Conservation (phyloP, 83 land plant species). For the Diphasiastrum complanatum region DNA sequence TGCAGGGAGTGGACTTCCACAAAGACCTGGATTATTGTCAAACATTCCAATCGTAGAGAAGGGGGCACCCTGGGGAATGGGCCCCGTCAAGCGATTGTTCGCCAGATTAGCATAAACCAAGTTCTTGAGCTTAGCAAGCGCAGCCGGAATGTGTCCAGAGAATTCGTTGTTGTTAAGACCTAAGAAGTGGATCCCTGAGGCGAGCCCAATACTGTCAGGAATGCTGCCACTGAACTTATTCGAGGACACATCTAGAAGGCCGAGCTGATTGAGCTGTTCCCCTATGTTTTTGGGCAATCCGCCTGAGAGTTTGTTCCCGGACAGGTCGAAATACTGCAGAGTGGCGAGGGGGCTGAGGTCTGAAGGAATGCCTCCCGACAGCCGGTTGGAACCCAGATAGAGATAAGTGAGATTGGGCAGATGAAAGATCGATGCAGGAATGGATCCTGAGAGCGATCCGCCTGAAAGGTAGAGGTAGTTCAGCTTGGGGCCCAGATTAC, state of each 20-base stretch:
- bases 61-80: conserved; percentile 15
- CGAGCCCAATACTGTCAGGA: neutral
- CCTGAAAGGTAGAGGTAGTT: neutral
- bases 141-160: conserved; percentile 6
- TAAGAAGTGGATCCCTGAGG: neutral
- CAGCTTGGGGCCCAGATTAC: conserved; percentile 11
- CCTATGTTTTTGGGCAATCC: neutral
- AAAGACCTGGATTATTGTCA: conserved; percentile 1
- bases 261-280: no score
- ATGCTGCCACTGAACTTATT: neutral
- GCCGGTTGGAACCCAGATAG: neutral
- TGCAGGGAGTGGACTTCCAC: neutral
- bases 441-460: neutral
- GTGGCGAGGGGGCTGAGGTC: no score
- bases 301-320: conserved; percentile 14
- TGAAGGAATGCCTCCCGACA: conserved; percentile 3
- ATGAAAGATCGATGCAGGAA: conserved; percentile 7
- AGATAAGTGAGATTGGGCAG: conserved; percentile 1
- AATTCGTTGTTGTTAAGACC: conserved; percentile 2
- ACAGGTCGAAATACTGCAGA: no score
- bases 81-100: neutral
- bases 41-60: conserved; percentile 8
- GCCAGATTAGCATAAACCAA: conserved; percentile 3
- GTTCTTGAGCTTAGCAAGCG: conserved; percentile 3
- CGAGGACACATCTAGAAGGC: neutral